phyloP scores from a whole-genome alignment of 208 protist species.

The Leptomonas pyrrhocoris region DNA sequence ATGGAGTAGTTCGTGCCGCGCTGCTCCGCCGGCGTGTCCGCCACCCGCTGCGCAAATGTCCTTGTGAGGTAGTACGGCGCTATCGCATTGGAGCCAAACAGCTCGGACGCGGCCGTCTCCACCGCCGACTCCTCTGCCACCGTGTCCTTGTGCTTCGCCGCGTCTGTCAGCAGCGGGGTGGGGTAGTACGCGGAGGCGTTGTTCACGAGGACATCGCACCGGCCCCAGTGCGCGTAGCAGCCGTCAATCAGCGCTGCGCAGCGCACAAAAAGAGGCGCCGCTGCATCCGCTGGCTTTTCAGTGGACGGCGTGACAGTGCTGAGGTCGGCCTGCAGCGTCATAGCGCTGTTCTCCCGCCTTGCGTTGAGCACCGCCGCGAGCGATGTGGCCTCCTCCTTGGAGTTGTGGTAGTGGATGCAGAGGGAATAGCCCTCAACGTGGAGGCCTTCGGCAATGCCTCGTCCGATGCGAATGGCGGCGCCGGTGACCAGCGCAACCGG shows the following conservation, averaged over 20 bases:
- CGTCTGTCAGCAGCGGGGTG: constrained; percentile 47
- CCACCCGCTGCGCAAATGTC: constrained; percentile 48
- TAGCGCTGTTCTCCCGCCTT: constrained; percentile 43
- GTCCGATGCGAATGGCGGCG: constrained; percentile 57
- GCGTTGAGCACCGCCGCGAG: constrained; percentile 61
- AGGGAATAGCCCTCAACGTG: constrained; percentile 59
- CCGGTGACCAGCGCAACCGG: constrained; percentile 72
- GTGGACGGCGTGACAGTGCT: constrained; percentile 5
- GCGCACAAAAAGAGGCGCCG: constrained; percentile 27
- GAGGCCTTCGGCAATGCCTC: constrained; percentile 43
- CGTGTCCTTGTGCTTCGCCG: not conserved
- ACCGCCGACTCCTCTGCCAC: constrained; percentile 2
- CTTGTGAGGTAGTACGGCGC: constrained; percentile 67
- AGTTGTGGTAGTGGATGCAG: constrained; percentile 63
- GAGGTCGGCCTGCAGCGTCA: constrained; percentile 31
- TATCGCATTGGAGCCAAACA: constrained; percentile 81
- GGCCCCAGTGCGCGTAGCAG: constrained; percentile 64
- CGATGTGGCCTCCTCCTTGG: constrained; percentile 31
- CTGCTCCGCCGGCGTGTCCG: constrained; percentile 18
- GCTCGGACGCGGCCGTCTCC: constrained; percentile 36
- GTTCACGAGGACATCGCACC: constrained; percentile 86
- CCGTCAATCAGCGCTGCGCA: constrained; percentile 46
- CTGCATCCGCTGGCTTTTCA: not conserved
- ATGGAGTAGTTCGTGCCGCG: constrained; percentile 36
- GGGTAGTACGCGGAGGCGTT: constrained; percentile 83